Percentiles rank a stretch among this genome's conserved stretches.
Conservation (phyloP, 257 asterid species). For the Rehmannia glutinosa region DNA sequence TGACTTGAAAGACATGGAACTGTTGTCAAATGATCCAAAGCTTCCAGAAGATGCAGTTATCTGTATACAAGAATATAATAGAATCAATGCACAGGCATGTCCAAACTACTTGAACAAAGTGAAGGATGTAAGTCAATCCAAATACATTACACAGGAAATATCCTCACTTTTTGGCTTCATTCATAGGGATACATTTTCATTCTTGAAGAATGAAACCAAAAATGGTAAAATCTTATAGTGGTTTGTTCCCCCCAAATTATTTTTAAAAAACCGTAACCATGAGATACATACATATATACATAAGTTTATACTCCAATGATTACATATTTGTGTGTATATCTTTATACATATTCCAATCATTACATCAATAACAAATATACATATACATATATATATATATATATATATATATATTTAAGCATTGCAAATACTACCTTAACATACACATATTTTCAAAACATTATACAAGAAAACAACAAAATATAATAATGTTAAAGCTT, state of each 20-base stretch:
- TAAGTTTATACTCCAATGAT: too few relatives aligned
- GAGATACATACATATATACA: not conserved
- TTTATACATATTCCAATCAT: not conserved
- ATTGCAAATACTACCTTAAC: not conserved
- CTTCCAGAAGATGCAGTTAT: constrained; percentile 63
- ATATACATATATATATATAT: not conserved
- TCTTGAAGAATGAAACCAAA: not conserved
- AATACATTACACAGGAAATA: not conserved
- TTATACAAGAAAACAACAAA: not conserved
- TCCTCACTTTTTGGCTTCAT: not conserved
- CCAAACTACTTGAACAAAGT: not conserved
- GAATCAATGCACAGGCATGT: constrained; percentile 20
- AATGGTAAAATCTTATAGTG: not conserved
- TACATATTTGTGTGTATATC: too few relatives aligned
- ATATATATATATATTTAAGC: too few relatives aligned
- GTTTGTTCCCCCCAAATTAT: not conserved
- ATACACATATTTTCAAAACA: not conserved
- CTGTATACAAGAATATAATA: constrained; percentile 36
- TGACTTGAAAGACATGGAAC: constrained; percentile 39
- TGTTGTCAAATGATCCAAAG: constrained; percentile 58
- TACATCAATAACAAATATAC: not conserved
- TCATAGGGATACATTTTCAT: not conserved
- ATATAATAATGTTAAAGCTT: not conserved
- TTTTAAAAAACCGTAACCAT: not conserved
- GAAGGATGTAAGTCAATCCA: not conserved